These are phyloP conservation scores for Termitomyces sp. DNA, from an alignment of 1,284 basidiomycete genomes.

Conservation along the genomic window DNA sequence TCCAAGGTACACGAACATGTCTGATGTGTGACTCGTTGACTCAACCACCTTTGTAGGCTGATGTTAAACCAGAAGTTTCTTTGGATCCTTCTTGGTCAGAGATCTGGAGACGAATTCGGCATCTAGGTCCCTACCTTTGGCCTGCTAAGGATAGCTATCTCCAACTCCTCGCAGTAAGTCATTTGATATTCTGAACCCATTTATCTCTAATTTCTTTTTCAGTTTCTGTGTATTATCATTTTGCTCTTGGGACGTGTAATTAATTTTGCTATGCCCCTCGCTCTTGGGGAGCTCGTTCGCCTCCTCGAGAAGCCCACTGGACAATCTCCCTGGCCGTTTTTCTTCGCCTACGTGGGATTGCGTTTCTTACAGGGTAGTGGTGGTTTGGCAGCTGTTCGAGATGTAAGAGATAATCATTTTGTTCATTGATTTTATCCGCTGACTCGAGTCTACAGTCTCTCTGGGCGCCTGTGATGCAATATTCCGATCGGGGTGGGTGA, in stretches of 20 bases:
- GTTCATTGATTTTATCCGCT: conserved; percentile 2
- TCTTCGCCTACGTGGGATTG: conserved; percentile 58
- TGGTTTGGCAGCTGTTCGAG: conserved; percentile 64
- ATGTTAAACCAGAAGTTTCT: conserved; percentile 48
- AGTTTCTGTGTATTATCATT: conserved; percentile 64
- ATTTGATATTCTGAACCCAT: conserved; percentile 4
- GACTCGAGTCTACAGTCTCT: conserved; percentile 39
- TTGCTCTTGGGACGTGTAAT: conserved; percentile 73
- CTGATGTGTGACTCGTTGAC: background rate
- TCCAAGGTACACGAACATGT: conserved; percentile 28
- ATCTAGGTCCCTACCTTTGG: conserved; percentile 79
- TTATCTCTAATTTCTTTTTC: conserved; percentile 9
- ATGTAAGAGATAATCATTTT: conserved; percentile 34
- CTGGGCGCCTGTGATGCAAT: conserved; percentile 86
- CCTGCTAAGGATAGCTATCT: conserved; percentile 61
- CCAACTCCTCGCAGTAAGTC: conserved; percentile 66
- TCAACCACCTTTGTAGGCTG: conserved; percentile 22
- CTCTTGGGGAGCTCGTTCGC: conserved; percentile 64
- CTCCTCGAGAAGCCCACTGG: conserved; percentile 46
- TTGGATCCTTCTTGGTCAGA: conserved; percentile 66
- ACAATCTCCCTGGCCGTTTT: conserved; percentile 55
- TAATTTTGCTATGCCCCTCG: conserved; percentile 69
- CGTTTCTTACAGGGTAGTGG: conserved; percentile 67
- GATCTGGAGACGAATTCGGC: conserved; percentile 51
- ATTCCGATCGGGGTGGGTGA: conserved; percentile 59